phyloP scores from a whole-genome alignment of 768 basidiomycete species.

The Lactifluus echinatus region DNA sequence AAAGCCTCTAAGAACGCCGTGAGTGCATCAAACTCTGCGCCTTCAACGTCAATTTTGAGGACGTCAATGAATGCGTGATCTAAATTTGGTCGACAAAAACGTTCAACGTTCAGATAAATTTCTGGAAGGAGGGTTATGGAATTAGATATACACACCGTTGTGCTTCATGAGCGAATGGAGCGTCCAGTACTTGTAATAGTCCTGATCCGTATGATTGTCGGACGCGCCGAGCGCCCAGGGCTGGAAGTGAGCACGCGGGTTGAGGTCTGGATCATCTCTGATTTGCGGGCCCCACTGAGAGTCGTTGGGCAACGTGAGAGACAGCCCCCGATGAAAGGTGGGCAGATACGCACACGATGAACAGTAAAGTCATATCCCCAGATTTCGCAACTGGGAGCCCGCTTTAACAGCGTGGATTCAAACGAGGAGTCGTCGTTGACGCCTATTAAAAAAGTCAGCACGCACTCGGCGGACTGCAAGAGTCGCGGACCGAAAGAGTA shows the following conservation, averaged over 20 bases:
- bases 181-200: constrained; percentile 48
- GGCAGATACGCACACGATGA: constrained; percentile 24
- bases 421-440: constrained; percentile 43
- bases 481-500: constrained; percentile 29
- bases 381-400: constrained; percentile 31
- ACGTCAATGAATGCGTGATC: constrained; percentile 62
- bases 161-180: constrained; percentile 51
- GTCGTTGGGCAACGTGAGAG: neutral
- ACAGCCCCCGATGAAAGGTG: too few relatives aligned
- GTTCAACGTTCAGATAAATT: too few relatives aligned
- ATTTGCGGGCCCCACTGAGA: constrained; percentile 37
- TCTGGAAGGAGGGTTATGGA: neutral
- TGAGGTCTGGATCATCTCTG: constrained; percentile 25
- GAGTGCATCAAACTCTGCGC: constrained; percentile 56
- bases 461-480: too few relatives aligned
- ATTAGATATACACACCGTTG: constrained; percentile 37
- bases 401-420: constrained; percentile 38
- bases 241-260: constrained; percentile 35
- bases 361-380: constrained; percentile 38
- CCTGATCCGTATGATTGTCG: constrained; percentile 39
- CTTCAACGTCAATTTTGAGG: constrained; percentile 64
- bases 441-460: constrained; percentile 24
- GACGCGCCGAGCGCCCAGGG: constrained; percentile 28
- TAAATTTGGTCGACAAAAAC: constrained; percentile 20
- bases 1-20: constrained; percentile 36